These are phyloP conservation scores for Rhytidiadelphus loreus DNA, from an alignment of 225 moss, liverwort and hornwort genomes.

Conservation along the genomic window DNA sequence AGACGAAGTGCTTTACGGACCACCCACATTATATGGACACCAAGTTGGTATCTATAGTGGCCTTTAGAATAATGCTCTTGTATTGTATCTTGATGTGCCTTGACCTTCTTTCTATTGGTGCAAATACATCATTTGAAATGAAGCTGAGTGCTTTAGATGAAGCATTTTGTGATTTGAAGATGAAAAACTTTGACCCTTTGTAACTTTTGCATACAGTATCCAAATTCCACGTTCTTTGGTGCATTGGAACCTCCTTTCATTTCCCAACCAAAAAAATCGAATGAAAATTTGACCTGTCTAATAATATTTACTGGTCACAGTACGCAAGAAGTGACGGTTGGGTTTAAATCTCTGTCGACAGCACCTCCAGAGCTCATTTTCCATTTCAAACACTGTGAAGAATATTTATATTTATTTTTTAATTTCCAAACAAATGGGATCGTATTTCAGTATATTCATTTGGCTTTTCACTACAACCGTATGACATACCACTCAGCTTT, in stretches of 20 bases:
- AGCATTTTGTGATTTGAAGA: too few relatives aligned
- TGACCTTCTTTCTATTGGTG: background rate
- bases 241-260: too few relatives aligned
- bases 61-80: background rate
- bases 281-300: too few relatives aligned
- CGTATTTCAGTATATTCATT: background rate
- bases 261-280: too few relatives aligned
- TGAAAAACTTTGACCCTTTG: background rate
- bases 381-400: background rate
- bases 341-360: background rate
- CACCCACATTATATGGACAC: too few relatives aligned
- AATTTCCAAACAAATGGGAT: background rate
- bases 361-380: background rate
- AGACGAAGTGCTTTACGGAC: fast-evolving
- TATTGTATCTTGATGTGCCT: background rate
- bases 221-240: background rate
- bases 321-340: background rate
- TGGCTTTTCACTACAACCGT: background rate
- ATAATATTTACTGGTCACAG: background rate
- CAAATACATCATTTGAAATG: too few relatives aligned
- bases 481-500: background rate
- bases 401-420: background rate
- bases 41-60: too few relatives aligned
- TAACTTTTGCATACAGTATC: fast-evolving
- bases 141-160: too few relatives aligned